Conservation (phyloP, 768 basidiomycete species). For the Russula emetica region DNA sequence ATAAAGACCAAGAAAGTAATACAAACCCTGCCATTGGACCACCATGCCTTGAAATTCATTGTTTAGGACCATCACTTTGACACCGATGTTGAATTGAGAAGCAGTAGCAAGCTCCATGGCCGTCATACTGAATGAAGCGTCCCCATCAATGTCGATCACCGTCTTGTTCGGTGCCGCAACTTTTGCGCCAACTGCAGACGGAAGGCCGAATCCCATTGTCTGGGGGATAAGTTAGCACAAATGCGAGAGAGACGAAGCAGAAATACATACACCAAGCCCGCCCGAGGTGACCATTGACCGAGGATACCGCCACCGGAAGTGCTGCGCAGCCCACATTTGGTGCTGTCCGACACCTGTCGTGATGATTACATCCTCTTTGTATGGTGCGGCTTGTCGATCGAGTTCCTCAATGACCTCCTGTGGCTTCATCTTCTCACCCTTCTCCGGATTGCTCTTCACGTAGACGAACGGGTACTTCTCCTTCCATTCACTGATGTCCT, state of each 20-base stretch:
- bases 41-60: slow-evolving; percentile 99
- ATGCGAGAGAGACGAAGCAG: background rate
- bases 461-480: slow-evolving; percentile 85
- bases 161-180: slow-evolving; percentile 91
- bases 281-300: slow-evolving; percentile 89
- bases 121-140: slow-evolving; percentile 98
- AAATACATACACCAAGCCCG: slow-evolving; percentile 75
- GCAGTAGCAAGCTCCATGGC: slow-evolving; percentile 99
- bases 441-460: slow-evolving; percentile 46
- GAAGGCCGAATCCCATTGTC: slow-evolving; percentile 99
- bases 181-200: slow-evolving; percentile 93
- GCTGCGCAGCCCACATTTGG: slow-evolving; percentile 99
- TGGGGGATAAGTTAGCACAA: slow-evolving; percentile 32
- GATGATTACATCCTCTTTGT: slow-evolving; percentile 83
- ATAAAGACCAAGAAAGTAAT: background rate
- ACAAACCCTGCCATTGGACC: slow-evolving; percentile 92
- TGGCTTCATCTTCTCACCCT: slow-evolving; percentile 79
- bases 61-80: slow-evolving; percentile 90
- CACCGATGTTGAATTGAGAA: slow-evolving; percentile 84
- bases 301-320: slow-evolving; percentile 87
- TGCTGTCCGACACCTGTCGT: slow-evolving; percentile 98
- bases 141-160: slow-evolving; percentile 95
- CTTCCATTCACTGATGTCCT: slow-evolving; percentile 82
- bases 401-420: slow-evolving; percentile 96
- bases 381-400: slow-evolving; percentile 68